Evolutionary conservation across 352 stramenopile genomes (phyloP).

Genomic region (Globisporangium recalcitrans): DNA sequence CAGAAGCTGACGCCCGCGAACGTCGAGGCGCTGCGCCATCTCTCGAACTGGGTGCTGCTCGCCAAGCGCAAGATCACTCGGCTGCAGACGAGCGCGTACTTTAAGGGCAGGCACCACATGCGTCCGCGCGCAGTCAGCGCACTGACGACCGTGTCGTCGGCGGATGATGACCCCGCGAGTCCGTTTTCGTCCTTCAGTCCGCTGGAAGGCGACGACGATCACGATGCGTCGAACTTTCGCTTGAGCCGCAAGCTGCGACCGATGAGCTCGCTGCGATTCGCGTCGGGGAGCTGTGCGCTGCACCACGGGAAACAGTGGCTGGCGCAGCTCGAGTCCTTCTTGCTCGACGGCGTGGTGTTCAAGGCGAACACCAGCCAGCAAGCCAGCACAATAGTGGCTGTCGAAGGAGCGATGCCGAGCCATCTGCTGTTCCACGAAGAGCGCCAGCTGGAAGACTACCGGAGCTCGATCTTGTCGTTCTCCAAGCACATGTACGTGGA

Average conservation of each 20-base stretch:
- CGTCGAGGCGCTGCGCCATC: slow-evolving; percentile 64
- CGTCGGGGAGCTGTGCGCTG: slow-evolving; percentile 48
- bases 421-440: slow-evolving; percentile 84
- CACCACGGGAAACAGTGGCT: slow-evolving; percentile 64
- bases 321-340: slow-evolving; percentile 60
- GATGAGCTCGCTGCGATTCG: slow-evolving; percentile 79
- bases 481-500: slow-evolving; percentile 88
- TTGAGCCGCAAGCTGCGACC: slow-evolving; percentile 69
- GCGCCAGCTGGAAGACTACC: slow-evolving; percentile 62
- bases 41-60: slow-evolving; percentile 78
- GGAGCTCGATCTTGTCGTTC: slow-evolving; percentile 60
- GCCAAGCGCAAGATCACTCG: slow-evolving; percentile 66
- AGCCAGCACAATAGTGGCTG: neutral
- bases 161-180: slow-evolving; percentile 13
- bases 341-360: slow-evolving; percentile 50
- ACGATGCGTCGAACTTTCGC: slow-evolving; percentile 44
- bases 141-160: slow-evolving; percentile 35
- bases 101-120: slow-evolving; percentile 22
- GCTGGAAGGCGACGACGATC: slow-evolving; percentile 18
- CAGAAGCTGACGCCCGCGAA: slow-evolving; percentile 51
- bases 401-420: slow-evolving; percentile 29
- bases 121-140: slow-evolving; percentile 38
- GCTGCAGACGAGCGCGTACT: slow-evolving; percentile 36
- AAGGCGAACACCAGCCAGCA: slow-evolving; percentile 18
- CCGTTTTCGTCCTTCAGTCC: slow-evolving; percentile 13